Conservation (phyloP, 2,329 filamentous ascomycete species). For the Fusarium veterinarium region DNA sequence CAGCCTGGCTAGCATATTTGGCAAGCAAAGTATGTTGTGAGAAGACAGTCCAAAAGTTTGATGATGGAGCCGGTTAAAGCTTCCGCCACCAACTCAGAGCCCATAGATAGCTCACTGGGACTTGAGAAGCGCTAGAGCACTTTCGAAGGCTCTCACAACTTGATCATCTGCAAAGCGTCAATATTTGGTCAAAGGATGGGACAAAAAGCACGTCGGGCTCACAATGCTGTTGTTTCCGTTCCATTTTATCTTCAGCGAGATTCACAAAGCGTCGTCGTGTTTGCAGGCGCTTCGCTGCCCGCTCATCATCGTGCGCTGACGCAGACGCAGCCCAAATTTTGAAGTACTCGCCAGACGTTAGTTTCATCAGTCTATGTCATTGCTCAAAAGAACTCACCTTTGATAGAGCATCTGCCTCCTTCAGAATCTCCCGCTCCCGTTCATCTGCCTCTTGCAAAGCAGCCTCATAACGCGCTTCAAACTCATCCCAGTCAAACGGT, state of each 20-base stretch:
- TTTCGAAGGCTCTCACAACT: conserved; percentile 72
- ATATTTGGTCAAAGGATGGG: not conserved
- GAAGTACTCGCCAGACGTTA: conserved; percentile 71
- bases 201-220: conserved; percentile 50
- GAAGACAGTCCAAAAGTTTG: not conserved
- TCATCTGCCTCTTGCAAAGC: conserved; percentile 72
- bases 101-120: conserved; percentile 44
- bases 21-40: not conserved
- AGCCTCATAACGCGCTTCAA: conserved; percentile 75
- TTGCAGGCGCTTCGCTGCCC: conserved; percentile 81
- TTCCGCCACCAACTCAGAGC: not conserved
- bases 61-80: not conserved
- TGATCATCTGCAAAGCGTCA: conserved; percentile 55
- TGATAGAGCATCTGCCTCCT: conserved; percentile 75
- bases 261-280: conserved; percentile 83
- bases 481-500: conserved; percentile 80
- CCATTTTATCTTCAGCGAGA: conserved; percentile 76
- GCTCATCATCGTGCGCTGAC: conserved; percentile 77
- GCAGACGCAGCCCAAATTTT: conserved; percentile 81
- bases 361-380: not conserved
- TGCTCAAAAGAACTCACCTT: conserved; percentile 57
- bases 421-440: conserved; percentile 72
- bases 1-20: not conserved
- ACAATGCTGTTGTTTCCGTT: conserved; percentile 85
- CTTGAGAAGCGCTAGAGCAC: conserved; percentile 66